Conservation (phyloP, 2,329 filamentous ascomycete genomes). For the Tolypocladium tropicale region DNA sequence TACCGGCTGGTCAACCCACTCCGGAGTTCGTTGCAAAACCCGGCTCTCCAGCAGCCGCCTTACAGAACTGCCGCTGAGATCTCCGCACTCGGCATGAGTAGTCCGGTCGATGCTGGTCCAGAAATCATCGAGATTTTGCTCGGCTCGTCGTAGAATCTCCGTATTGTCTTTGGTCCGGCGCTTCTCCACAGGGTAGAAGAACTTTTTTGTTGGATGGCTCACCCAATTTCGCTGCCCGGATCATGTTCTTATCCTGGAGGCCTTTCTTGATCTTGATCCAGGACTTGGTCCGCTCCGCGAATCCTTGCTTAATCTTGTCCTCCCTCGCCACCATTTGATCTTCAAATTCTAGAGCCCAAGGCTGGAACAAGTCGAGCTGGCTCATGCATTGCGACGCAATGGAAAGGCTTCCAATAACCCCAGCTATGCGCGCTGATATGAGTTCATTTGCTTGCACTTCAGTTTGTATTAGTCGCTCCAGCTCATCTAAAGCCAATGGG, state of each 20-base stretch:
- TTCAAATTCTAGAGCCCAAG: constrained; percentile 34
- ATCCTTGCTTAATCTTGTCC: constrained; percentile 17
- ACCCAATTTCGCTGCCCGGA: constrained; percentile 10
- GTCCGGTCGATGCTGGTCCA: constrained; percentile 2
- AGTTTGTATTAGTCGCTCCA: constrained; percentile 31
- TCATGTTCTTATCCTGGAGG: constrained; percentile 8
- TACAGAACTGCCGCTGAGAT: neutral
- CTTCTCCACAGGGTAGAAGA: constrained; percentile 33
- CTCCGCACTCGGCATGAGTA: neutral
- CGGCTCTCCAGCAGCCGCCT: constrained; percentile 20
- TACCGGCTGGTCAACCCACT: constrained; percentile 34
- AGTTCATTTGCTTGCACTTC: constrained; percentile 24
- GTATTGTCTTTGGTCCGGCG: constrained; percentile 33
- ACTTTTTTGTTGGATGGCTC: constrained; percentile 26
- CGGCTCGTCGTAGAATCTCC: neutral
- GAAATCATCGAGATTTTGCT: neutral
- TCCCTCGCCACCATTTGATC: constrained; percentile 10
- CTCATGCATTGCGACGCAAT: constrained; percentile 31
- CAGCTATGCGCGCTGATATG: constrained; percentile 25
- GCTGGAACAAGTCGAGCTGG: constrained; percentile 36
- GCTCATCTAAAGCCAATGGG: constrained; percentile 32
- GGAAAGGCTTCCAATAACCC: constrained; percentile 31
- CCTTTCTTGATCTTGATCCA: constrained; percentile 8
- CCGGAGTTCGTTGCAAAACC: constrained; percentile 33
- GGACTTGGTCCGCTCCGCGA: constrained; percentile 2